A percentile compares a stretch with the other conserved stretches of the same genome.
Evolutionary conservation across 441 rosid species (phyloP).

Genomic region (Pelargonium fulgidum): DNA sequence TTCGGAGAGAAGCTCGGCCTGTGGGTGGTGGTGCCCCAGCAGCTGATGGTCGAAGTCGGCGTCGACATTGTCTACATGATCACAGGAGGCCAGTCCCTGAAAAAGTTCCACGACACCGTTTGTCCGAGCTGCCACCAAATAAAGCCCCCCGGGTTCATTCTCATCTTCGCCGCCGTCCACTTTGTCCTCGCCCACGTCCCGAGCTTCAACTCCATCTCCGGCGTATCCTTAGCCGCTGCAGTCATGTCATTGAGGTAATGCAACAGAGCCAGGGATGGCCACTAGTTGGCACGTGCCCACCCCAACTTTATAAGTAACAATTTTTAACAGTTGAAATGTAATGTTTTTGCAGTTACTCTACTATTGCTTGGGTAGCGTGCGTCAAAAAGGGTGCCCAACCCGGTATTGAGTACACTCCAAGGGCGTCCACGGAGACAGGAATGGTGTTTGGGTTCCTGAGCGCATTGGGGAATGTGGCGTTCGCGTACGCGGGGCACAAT

Average conservation of each 20-base stretch:
- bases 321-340: background rate
- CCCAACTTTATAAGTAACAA: too few relatives aligned
- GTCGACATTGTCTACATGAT: slow-evolving; percentile 46
- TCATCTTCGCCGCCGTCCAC: slow-evolving; percentile 46
- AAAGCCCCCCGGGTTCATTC: slow-evolving; percentile 39
- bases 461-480: slow-evolving; percentile 49
- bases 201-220: slow-evolving; percentile 47
- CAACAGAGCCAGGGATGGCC: background rate
- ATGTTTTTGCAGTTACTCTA: slow-evolving; percentile 34
- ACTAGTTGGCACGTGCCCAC: background rate
- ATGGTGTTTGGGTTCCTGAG: slow-evolving; percentile 34
- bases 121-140: slow-evolving; percentile 34
- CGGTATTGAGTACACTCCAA: slow-evolving; percentile 28
- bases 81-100: slow-evolving; percentile 46
- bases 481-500: slow-evolving; percentile 56
- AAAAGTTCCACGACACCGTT: slow-evolving; percentile 36
- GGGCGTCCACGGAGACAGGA: slow-evolving; percentile 30
- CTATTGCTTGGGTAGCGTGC: slow-evolving; percentile 50
- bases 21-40: slow-evolving; percentile 53
- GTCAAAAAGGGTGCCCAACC: slow-evolving; percentile 35
- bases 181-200: slow-evolving; percentile 50
- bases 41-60: slow-evolving; percentile 47
- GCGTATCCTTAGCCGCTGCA: slow-evolving; percentile 46
- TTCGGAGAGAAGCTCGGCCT: slow-evolving; percentile 54
- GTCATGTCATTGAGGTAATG: slow-evolving; percentile 46